Evolutionary conservation across 352 stramenopile genomes (phyloP), one percentile per base, ranked within the genome.

Genomic region (Vaucheria bursata): DNA sequence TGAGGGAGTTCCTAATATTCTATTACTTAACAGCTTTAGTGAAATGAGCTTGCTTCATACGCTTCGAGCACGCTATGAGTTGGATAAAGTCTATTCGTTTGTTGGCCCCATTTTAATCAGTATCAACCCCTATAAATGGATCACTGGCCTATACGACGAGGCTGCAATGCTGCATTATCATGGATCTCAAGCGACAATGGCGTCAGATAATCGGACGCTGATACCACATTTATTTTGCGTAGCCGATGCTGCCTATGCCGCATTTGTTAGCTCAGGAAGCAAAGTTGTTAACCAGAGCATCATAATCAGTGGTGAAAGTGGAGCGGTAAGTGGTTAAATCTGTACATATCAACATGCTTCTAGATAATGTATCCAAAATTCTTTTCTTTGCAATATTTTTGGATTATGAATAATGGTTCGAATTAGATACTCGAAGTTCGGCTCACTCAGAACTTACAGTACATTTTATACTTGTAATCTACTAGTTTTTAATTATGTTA

Each of bases 81-180:
- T 65, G n/a, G 76, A 81, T 59, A 32, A 96, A 79, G 96, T 97
- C 76, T 97, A 97, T 86, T 97, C 93, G 4, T 86, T 73, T 66
- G 85, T 90, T n/a, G 86, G 85, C 7, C 84, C 84, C n/a, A 90
- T 92, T 50, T 82, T 92, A 8, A 86, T 92, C 38, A 86, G 84
- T 18, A 75, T 92, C 5, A 92, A 92, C 80, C 88, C 88, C 6
- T 91, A 90, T 81, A 85, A 89, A 73, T 75, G 75, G 69, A 84
- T 90, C 32, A 35, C 65, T 50, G 34, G 74, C 80, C 36, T 90
- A 77, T 85, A 86, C 59, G 50, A 49, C 32, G 77, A 86, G 69
- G 71, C 72, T 35, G 70, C 81, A 18, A 86, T 86, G 80, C 59
- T 80, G 34, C 65, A 50, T 36, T 85, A 86, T 76, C 81, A 86